A percentile compares a stretch with the other conserved stretches of the same genome.
Conservation (phyloP, 352 stramenopile species). For the Pythium brassicae region DNA sequence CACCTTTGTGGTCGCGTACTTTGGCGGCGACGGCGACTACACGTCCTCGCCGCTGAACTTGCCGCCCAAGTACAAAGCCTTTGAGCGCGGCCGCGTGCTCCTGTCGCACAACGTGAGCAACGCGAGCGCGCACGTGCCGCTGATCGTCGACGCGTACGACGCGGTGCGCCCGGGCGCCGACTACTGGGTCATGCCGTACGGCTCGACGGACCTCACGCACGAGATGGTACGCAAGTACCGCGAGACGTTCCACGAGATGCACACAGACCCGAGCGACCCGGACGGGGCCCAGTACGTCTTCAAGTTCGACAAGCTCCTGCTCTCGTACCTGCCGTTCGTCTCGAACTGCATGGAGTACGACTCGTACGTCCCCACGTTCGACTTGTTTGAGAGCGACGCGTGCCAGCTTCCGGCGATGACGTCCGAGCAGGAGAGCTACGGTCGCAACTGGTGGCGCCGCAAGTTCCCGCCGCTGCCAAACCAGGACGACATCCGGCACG, state of each 20-base stretch:
- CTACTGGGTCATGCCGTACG: constrained; percentile 75
- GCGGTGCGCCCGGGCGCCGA: constrained; percentile 45
- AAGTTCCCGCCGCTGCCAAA: constrained; percentile 87
- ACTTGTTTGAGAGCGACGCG: constrained; percentile 89
- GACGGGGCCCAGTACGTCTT: constrained; percentile 53
- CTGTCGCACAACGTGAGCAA: constrained; percentile 91
- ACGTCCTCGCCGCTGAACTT: constrained; percentile 91
- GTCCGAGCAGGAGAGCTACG: constrained; percentile 56
- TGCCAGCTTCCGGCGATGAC: constrained; percentile 87
- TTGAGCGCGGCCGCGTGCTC: constrained; percentile 92
- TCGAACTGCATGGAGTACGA: constrained; percentile 96
- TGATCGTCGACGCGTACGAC: constrained; percentile 71
- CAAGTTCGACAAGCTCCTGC: constrained; percentile 76
- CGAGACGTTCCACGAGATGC: constrained; percentile 94
- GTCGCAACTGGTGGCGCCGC: constrained; percentile 68
- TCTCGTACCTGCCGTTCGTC: constrained; percentile 96
- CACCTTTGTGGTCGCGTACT: constrained; percentile 89
- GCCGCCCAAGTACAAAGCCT: constrained; percentile 90
- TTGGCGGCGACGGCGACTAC: constrained; percentile 45
- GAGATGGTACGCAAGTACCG: constrained; percentile 91
- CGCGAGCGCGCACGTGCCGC: constrained; percentile 53
- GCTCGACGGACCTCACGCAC: constrained; percentile 70
- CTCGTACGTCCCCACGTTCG: constrained; percentile 92
- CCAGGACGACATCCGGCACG: constrained; percentile 91
- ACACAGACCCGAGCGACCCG: constrained; percentile 42